Percentiles rank a stretch among this genome's conserved stretches.
phyloP scores from a whole-genome alignment of 352 stramenopile species.

The Phytophthora pinifolia region DNA sequence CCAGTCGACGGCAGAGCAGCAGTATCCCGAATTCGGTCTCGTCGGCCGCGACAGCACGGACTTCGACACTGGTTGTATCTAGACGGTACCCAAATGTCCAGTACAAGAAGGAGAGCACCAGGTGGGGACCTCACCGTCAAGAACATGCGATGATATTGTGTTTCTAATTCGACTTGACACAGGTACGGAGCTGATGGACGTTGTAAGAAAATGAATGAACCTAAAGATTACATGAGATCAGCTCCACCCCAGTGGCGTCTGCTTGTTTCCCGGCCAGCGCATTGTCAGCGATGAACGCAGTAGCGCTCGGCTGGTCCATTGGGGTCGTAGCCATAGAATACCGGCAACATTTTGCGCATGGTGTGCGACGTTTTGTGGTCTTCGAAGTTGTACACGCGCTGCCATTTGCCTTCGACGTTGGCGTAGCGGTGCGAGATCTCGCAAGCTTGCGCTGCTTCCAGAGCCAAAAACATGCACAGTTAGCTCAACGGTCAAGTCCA shows the following conservation, averaged over 20 bases:
- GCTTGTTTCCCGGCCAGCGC: conserved; percentile 1
- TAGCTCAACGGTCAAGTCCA: conserved; percentile 2
- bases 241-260: conserved; percentile 5
- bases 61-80: conserved; percentile 44
- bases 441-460: conserved; percentile 46
- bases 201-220: conserved; percentile 44
- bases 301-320: conserved; percentile 9
- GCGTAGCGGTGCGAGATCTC: conserved; percentile 74
- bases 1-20: conserved; percentile 25
- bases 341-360: conserved; percentile 71
- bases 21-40: conserved; percentile 31
- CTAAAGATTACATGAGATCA: conserved; percentile 39
- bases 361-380: conserved; percentile 54
- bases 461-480: conserved; percentile 15
- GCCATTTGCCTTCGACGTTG: conserved; percentile 82
- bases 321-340: conserved; percentile 59
- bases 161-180: conserved; percentile 36
- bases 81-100: too few relatives aligned
- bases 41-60: conserved; percentile 37
- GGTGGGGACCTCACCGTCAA: conserved; percentile 22
- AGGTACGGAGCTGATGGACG: conserved; percentile 33
- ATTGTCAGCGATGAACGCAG: conserved; percentile 8
- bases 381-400: conserved; percentile 75
- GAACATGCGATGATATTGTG: conserved; percentile 22
- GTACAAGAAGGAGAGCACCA: conserved; percentile 30